phyloP scores from a whole-genome alignment of 2,329 filamentous ascomycete species.

The Trichoderma endophyticum region DNA sequence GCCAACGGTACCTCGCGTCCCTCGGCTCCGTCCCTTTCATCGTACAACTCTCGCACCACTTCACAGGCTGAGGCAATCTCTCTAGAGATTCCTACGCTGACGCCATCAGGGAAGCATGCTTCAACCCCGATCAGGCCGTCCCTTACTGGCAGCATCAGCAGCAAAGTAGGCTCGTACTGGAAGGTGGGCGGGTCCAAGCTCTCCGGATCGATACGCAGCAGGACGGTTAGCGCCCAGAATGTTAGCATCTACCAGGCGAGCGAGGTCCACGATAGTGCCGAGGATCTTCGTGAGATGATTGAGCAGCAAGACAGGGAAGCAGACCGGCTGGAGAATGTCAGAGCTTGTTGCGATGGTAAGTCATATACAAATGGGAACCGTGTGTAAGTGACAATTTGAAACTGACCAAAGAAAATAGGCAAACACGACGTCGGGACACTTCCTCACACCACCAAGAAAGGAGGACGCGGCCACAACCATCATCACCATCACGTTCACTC shows the following conservation, averaged over 20 bases:
- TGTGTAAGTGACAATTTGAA: too few relatives aligned
- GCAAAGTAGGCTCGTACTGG: conserved; percentile 60
- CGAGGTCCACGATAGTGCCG: conserved; percentile 71
- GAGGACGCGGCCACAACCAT: conserved; percentile 40
- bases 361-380: background rate
- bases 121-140: conserved; percentile 32
- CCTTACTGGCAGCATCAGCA: conserved; percentile 45
- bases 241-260: conserved; percentile 57
- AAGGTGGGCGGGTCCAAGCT: conserved; percentile 44
- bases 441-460: conserved; percentile 45
- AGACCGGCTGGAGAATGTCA: conserved; percentile 86
- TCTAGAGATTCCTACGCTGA: conserved; percentile 55
- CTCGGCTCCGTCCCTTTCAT: conserved; percentile 67
- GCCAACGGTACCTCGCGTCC: conserved; percentile 40
- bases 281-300: conserved; percentile 77
- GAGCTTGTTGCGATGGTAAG: conserved; percentile 96
- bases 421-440: conserved; percentile 71
- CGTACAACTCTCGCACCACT: conserved; percentile 72
- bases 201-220: conserved; percentile 51
- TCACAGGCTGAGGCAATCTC: conserved; percentile 53
- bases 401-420: conserved; percentile 42
- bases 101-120: conserved; percentile 43
- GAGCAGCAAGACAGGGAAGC: conserved; percentile 73
- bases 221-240: conserved; percentile 45
- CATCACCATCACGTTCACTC: conserved; percentile 21